These are phyloP conservation scores for Zancudomyces culisetae DNA, from an alignment of 371 early-diverging fungal species.

Conservation along the genomic window DNA sequence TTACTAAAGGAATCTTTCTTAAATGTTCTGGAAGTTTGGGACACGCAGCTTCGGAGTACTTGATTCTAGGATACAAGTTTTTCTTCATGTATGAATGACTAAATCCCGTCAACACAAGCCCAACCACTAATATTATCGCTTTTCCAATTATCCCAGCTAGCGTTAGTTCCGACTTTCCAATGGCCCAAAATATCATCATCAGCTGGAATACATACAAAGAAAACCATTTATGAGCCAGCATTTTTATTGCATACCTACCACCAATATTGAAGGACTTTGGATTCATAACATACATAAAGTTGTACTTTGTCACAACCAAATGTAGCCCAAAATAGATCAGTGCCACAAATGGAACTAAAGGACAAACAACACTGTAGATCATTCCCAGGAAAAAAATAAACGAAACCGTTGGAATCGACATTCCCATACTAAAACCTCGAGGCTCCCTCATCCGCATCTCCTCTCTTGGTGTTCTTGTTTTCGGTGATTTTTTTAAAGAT, in stretches of 20 bases:
- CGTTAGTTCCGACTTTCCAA: background rate
- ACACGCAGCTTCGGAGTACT: background rate
- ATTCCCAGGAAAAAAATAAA: conserved; percentile 41
- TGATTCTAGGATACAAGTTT: background rate
- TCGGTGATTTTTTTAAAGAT: conserved; percentile 27
- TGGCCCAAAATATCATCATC: background rate
- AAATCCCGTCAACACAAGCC: background rate
- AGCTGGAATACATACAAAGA: conserved; percentile 5
- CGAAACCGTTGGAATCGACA: conserved; percentile 25
- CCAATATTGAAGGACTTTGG: conserved; percentile 29
- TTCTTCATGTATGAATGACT: background rate
- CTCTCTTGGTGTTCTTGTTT: conserved; percentile 45
- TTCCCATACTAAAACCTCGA: conserved; percentile 10
- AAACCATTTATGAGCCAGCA: conserved; percentile 8
- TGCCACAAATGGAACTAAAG: conserved; percentile 49
- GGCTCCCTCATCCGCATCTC: conserved; percentile 26
- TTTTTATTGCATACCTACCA: conserved; percentile 18
- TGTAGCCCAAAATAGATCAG: conserved; percentile 39
- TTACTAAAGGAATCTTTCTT: background rate
- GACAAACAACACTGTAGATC: conserved; percentile 51
- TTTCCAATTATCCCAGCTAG: background rate
- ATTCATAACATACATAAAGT: conserved; percentile 47
- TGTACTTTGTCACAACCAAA: conserved; percentile 47
- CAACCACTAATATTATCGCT: background rate
- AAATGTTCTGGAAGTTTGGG: background rate